These are phyloP conservation scores for Microdochium nivale DNA, from an alignment of 2,329 filamentous ascomycete genomes.

Conservation along the genomic window DNA sequence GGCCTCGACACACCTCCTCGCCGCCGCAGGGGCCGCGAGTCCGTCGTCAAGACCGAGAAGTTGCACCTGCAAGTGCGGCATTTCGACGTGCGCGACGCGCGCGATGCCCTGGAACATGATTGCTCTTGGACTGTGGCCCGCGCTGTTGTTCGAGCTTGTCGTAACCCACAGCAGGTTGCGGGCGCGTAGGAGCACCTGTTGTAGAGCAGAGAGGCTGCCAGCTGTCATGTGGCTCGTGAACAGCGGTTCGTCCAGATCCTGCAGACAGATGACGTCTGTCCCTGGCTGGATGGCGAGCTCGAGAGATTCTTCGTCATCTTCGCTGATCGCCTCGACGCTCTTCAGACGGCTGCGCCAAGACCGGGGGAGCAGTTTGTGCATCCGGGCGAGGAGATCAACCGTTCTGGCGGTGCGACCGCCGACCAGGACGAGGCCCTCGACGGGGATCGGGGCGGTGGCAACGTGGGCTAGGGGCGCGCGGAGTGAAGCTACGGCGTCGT, in stretches of 20 bases:
- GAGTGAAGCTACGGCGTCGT: constrained; percentile 5
- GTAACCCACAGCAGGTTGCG: constrained; percentile 9
- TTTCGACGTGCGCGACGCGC: neutral
- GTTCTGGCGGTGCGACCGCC: neutral
- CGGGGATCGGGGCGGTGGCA: neutral
- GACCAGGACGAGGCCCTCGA: constrained; percentile 5
- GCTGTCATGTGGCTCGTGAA: constrained; percentile 10
- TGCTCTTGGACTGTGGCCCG: constrained; percentile 1
- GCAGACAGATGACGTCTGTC: constrained; percentile 8
- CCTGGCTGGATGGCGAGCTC: no score
- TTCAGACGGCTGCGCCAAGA: no score
- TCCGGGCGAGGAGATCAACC: no score
- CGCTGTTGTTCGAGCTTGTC: neutral
- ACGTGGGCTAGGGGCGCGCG: constrained; percentile 3
- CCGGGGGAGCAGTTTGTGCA: no score
- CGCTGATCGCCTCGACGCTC: no score
- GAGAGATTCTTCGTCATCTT: no score
- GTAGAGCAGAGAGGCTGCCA: constrained; percentile 5
- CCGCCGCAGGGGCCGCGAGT: no score
- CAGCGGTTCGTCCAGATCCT: constrained; percentile 16
- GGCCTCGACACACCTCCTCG: no score
- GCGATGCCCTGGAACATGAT: constrained; percentile 2
- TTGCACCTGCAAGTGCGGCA: neutral
- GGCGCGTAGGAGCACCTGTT: constrained; percentile 1
- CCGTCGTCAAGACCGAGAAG: no score